Evolutionary conservation across 2,329 filamentous ascomycete genomes (phyloP), one percentile per base, ranked within the genome.

Genomic region (Hypocreales sp.): DNA sequence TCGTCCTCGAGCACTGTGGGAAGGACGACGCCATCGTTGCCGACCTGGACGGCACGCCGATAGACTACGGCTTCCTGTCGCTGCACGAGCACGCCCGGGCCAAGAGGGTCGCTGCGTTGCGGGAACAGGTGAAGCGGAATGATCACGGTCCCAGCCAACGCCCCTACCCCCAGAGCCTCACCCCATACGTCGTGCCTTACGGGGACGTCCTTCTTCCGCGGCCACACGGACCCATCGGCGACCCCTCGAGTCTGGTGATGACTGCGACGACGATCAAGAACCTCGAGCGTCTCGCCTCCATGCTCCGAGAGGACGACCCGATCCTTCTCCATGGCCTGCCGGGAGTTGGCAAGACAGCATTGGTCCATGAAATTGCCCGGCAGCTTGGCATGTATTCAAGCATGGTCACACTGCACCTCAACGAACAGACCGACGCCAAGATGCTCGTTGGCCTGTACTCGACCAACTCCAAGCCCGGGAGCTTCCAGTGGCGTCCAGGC

Each of bases 381-480:
- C 70, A 78, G 39, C 68, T 95, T 30, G 80, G 79, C 34, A 82
- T 82, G 53, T 70, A 80, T 14, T 68, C 75, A 5, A 72, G 70
- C 32, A 84, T 98, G 73, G 79, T 98, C 28, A 95, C 87, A 4
- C 63, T 99, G 17, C 87, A 98, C 51, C 61, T 99, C 19, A 98
- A 98, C 47, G 90, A 95, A 52, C 92, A 99, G 51, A 95, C 86
- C 3, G 90, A 99, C 53, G 86, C 87, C 0, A 99, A 98, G 52
- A 80, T 92, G 58, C 70, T 99, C 22, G 72, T 98, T 35, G 90
- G 90, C 4, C 72, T 95, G 47, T 95, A 99, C 53, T 81, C 87
- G 2, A 90, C 84, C 14, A 86, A 84, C 31, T 72, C 79, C 11
- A 79, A 77, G 34, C 86, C 84, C 1, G 86, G 86, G 2, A 86